These are phyloP conservation scores for Tulasnella sp. DNA, from an alignment of 768 basidiomycete species.

Conservation along the genomic window DNA sequence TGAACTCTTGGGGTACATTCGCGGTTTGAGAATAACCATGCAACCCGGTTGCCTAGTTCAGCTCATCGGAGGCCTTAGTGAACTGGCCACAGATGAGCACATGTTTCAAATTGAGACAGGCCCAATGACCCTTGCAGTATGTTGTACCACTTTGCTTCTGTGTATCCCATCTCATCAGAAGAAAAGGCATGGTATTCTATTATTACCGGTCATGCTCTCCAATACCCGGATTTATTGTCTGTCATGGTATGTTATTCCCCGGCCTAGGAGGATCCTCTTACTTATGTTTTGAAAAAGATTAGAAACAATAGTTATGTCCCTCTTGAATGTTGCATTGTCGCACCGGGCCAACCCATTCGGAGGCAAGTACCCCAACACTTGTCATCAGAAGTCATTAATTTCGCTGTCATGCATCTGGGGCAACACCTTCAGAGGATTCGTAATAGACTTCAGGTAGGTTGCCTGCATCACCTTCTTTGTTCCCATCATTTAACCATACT, in stretches of 20 bases:
- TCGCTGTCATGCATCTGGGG: conserved; percentile 50
- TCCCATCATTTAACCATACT: background rate
- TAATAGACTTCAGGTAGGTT: conserved; percentile 39
- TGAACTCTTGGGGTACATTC: background rate
- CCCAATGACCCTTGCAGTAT: conserved; percentile 20
- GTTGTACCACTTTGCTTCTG: background rate
- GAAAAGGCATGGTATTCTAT: background rate
- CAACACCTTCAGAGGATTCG: conserved; percentile 45
- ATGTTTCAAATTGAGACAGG: conserved; percentile 49
- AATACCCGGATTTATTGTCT: conserved; percentile 52
- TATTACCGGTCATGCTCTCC: conserved; percentile 27
- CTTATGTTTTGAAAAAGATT: background rate
- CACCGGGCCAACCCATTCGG: conserved; percentile 55
- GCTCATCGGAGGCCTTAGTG: conserved; percentile 50
- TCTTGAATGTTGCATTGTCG: conserved; percentile 51
- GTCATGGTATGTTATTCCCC: conserved; percentile 38
- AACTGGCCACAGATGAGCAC: conserved; percentile 39
- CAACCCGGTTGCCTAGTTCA: conserved; percentile 29
- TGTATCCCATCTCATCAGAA: background rate
- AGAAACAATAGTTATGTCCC: conserved; percentile 40
- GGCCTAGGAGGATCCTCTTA: background rate
- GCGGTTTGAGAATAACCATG: conserved; percentile 5
- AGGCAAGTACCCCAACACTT: conserved; percentile 59
- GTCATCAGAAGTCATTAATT: conserved; percentile 47
- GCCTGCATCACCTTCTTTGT: background rate